Evolutionary conservation across 2,329 filamentous ascomycete genomes (phyloP).

Genomic region (Fusarium aywerte): DNA sequence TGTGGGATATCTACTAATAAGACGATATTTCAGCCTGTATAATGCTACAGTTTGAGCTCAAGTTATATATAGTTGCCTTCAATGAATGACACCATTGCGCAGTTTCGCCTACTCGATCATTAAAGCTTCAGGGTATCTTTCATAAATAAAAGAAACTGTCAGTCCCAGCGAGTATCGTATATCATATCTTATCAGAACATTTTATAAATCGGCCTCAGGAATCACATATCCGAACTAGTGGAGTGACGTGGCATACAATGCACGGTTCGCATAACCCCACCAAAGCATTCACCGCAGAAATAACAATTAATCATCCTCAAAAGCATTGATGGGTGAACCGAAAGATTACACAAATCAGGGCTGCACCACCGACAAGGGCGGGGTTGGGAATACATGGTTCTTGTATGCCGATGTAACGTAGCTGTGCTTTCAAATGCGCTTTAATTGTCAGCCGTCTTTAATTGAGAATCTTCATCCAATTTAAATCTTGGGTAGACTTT

Average conservation of each 20-base stretch:
- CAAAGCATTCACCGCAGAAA: neutral
- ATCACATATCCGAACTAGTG: neutral
- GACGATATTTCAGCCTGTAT: no score
- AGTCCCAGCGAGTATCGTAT: no score
- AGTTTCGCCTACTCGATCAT: no score
- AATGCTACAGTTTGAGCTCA: no score
- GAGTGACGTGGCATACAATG: neutral
- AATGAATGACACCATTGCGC: no score
- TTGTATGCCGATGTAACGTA: neutral
- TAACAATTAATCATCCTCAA: neutral
- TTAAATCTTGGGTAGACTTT: fast-evolving
- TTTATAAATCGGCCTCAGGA: neutral
- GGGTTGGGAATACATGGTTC: neutral
- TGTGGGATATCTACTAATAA: no score
- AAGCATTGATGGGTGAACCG: neutral
- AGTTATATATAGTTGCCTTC: no score
- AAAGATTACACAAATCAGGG: neutral
- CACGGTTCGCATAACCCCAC: neutral
- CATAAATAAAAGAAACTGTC: no score
- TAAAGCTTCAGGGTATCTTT: no score
- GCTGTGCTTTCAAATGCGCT: neutral
- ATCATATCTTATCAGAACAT: neutral
- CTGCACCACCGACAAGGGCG: neutral
- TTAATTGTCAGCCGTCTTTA: neutral
- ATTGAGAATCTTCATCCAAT: no score